Conservation (phyloP, 768 basidiomycete species). For the Phylloporus rhodoxanthus region DNA sequence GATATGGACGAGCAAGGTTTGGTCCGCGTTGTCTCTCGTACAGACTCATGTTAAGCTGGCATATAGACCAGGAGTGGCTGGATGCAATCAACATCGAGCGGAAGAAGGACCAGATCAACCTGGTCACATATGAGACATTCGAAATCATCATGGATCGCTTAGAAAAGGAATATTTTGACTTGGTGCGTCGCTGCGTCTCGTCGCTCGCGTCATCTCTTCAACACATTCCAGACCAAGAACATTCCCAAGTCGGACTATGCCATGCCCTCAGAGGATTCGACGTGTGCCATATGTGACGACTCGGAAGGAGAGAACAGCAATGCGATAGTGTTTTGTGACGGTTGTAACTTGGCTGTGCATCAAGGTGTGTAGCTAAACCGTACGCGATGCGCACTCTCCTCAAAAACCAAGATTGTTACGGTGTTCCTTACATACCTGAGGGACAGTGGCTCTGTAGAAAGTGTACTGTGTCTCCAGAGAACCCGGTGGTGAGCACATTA, state of each 20-base stretch:
- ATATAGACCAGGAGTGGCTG: slow-evolving; percentile 89
- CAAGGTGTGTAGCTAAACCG: slow-evolving; percentile 59
- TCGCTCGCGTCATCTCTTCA: slow-evolving; percentile 1
- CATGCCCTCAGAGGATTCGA: slow-evolving; percentile 91
- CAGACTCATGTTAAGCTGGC: slow-evolving; percentile 1
- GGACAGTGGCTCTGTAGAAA: slow-evolving; percentile 99
- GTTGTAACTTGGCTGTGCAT: slow-evolving; percentile 98
- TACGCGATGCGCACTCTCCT: slow-evolving; percentile 1
- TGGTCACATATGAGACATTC: slow-evolving; percentile 78
- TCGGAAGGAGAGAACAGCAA: slow-evolving; percentile 98
- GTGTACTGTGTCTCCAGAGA: slow-evolving; percentile 96
- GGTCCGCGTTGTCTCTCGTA: slow-evolving; percentile 7
- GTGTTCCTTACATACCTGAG: slow-evolving; percentile 98
- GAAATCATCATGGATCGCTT: slow-evolving; percentile 96
- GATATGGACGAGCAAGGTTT: slow-evolving; percentile 99
- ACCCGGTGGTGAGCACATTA: slow-evolving; percentile 69
- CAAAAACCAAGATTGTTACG: slow-evolving; percentile 81
- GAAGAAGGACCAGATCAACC: slow-evolving; percentile 65
- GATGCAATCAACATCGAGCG: slow-evolving; percentile 78
- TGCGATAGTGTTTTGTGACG: slow-evolving; percentile 98
- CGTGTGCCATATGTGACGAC: slow-evolving; percentile 96
- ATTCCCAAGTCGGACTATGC: slow-evolving; percentile 85
- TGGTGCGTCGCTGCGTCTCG: slow-evolving; percentile 47
- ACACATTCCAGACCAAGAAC: slow-evolving; percentile 68
- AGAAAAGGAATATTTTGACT: slow-evolving; percentile 98